Conservation (phyloP, 1,139 yeast species). For the Hanseniaspora uvarum region DNA sequence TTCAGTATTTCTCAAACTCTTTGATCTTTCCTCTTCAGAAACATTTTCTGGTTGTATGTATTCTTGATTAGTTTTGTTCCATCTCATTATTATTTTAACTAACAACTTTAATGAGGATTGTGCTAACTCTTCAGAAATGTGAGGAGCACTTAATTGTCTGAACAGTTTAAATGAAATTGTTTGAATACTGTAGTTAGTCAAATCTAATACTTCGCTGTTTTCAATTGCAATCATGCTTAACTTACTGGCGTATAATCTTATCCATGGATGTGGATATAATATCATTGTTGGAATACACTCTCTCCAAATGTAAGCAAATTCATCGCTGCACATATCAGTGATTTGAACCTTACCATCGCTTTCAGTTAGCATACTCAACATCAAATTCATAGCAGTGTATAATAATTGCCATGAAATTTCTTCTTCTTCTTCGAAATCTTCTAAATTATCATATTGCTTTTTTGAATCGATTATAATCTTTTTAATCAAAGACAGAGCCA, state of each 20-base stretch:
- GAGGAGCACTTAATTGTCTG: conserved; percentile 75
- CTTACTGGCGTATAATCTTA: conserved; percentile 60
- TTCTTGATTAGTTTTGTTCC: conserved; percentile 44
- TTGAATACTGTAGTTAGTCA: conserved; percentile 41
- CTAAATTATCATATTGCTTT: conserved; percentile 29
- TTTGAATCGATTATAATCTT: conserved; percentile 37
- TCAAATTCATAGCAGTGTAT: conserved; percentile 53
- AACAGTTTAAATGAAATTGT: conserved; percentile 56
- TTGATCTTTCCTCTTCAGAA: conserved; percentile 24
- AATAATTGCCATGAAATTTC: conserved; percentile 60
- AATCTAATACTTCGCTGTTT: conserved; percentile 34
- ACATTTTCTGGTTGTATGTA: conserved; percentile 32
- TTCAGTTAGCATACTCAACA: conserved; percentile 30
- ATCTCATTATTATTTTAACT: conserved; percentile 48
- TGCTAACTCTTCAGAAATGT: conserved; percentile 55
- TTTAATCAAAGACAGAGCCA: conserved; percentile 29
- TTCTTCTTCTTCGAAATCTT: conserved; percentile 27
- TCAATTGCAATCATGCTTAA: conserved; percentile 46
- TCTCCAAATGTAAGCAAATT: conserved; percentile 40
- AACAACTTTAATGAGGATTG: conserved; percentile 58
- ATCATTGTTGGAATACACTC: conserved; percentile 42
- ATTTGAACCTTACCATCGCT: conserved; percentile 26
- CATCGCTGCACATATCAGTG: conserved; percentile 33
- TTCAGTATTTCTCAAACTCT: background rate
- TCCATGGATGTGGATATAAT: conserved; percentile 87